These are phyloP conservation scores for Amphibolis antarctica DNA, from an alignment of 106 monocot genomes.

Conservation along the genomic window DNA sequence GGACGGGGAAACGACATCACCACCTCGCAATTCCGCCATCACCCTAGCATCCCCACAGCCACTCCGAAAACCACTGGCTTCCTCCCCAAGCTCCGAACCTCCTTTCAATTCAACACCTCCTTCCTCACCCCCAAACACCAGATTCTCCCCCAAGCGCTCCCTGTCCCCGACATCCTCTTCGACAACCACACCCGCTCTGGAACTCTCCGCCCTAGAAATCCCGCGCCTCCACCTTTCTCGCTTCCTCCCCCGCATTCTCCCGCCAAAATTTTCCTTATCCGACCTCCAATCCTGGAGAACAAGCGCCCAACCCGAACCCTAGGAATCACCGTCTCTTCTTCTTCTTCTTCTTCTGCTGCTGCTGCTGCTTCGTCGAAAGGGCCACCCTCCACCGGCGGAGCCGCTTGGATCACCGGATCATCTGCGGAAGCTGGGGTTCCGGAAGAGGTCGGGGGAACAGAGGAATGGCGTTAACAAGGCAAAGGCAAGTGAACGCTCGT, in stretches of 20 bases:
- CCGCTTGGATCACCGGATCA: too few species aligned
- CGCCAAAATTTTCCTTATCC: not conserved
- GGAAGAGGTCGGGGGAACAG: too few species aligned
- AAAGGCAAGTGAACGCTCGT: too few species aligned
- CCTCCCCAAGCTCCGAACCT: too few species aligned
- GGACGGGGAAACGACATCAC: not conserved
- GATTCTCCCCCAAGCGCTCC: not conserved
- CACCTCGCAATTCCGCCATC: not conserved
- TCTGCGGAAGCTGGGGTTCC: too few species aligned
- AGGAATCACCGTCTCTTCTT: too few species aligned
- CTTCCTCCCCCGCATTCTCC: not conserved
- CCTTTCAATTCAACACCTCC: not conserved
- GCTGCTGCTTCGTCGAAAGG: too few species aligned
- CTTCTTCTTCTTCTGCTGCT: too few species aligned
- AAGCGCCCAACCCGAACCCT: too few species aligned
- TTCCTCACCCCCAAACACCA: slow-evolving; percentile 8
- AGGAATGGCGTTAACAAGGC: too few species aligned
- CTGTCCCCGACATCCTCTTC: not conserved
- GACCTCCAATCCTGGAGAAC: not conserved
- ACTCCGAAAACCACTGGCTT: not conserved
- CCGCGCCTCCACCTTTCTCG: not conserved
- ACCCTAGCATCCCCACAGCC: not conserved
- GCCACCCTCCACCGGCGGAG: too few species aligned
- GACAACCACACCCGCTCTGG: not conserved
- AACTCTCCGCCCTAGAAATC: not conserved